A percentile compares a stretch with the other conserved stretches of the same genome.
phyloP scores from a whole-genome alignment of 1,284 basidiomycete genomes.

The Cystobasidiaceae sp. region DNA sequence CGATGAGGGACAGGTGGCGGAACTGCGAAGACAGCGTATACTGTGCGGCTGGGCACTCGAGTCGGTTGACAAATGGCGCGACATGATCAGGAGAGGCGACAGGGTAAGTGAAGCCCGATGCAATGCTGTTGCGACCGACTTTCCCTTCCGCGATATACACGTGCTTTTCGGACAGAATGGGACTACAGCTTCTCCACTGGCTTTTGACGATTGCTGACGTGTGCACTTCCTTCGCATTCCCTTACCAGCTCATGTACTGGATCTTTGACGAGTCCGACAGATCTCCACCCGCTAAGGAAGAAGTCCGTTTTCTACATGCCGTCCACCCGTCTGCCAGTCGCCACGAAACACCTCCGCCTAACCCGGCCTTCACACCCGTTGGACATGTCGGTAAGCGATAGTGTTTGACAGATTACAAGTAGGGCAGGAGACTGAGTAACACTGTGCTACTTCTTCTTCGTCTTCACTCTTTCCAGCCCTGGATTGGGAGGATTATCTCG shows the following conservation, averaged over 20 bases:
- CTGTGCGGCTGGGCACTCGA: conserved; percentile 28
- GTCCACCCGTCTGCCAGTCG: neutral
- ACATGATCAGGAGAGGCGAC: conserved; percentile 18
- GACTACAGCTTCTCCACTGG: too few relatives aligned
- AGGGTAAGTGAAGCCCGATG: conserved; percentile 1
- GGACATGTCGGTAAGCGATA: conserved; percentile 27
- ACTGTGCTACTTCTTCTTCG: too few relatives aligned
- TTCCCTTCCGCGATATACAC: too few relatives aligned
- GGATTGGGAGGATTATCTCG: conserved; percentile 23
- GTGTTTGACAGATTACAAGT: too few relatives aligned
- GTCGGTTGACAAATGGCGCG: conserved; percentile 1
- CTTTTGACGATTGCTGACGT: neutral
- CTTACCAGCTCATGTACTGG: conserved; percentile 25
- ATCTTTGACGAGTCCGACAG: conserved; percentile 1
- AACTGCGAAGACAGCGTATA: conserved; percentile 12
- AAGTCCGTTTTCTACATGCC: neutral
- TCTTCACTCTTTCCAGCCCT: too few relatives aligned
- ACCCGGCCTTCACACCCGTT: conserved; percentile 25
- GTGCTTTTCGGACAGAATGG: too few relatives aligned
- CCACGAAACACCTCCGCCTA: neutral
- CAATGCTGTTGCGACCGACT: too few relatives aligned
- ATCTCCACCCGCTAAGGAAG: neutral
- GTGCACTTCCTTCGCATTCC: neutral
- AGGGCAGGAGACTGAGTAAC: too few relatives aligned
- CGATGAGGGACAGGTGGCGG: neutral